Percentiles rank a stretch among this genome's conserved stretches.
phyloP scores from a whole-genome alignment of 2,329 filamentous ascomycete species.

The Alternaria postmessia region DNA sequence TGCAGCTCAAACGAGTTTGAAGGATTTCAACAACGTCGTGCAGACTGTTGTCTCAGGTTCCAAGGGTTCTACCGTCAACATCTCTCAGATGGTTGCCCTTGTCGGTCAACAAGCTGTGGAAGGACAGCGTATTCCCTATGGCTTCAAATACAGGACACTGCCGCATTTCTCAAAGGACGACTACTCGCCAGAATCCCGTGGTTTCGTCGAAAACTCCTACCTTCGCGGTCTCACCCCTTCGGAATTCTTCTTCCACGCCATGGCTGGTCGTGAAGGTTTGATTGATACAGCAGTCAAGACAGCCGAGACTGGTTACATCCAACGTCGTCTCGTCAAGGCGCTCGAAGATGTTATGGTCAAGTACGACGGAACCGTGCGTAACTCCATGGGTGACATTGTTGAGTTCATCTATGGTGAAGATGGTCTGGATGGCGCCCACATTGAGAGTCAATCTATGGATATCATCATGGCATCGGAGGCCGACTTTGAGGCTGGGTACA shows the following conservation, averaged over 20 bases:
- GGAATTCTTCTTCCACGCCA: slow-evolving; percentile 99
- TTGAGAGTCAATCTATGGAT: slow-evolving; percentile 92
- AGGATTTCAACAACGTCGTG: slow-evolving; percentile 95
- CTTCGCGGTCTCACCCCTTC: slow-evolving; percentile 92
- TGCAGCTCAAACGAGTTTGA: slow-evolving; percentile 87
- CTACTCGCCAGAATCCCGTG: slow-evolving; percentile 94
- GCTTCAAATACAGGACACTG: slow-evolving; percentile 96
- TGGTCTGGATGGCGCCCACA: slow-evolving; percentile 89
- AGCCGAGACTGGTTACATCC: slow-evolving; percentile 98
- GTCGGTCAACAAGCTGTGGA: slow-evolving; percentile 98
- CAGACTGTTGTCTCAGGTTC: slow-evolving; percentile 97
- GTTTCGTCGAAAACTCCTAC: slow-evolving; percentile 99
- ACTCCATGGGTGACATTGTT: slow-evolving; percentile 94
- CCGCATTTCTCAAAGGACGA: slow-evolving; percentile 99
- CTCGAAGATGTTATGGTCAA: slow-evolving; percentile 97
- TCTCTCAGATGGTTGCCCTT: slow-evolving; percentile 98
- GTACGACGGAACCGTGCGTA: slow-evolving; percentile 96
- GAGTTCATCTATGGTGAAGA: slow-evolving; percentile 99
- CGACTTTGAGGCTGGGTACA: slow-evolving; percentile 82
- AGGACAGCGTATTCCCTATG: slow-evolving; percentile 98
- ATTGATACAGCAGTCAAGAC: slow-evolving; percentile 99
- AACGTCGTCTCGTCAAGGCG: slow-evolving; percentile 96
- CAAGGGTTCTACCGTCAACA: slow-evolving; percentile 99
- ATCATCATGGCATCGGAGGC: slow-evolving; percentile 81
- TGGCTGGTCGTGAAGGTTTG: slow-evolving; percentile 99